phyloP scores from a whole-genome alignment of 2,329 filamentous ascomycete genomes.

The Hymenoscyphus infarciens region DNA sequence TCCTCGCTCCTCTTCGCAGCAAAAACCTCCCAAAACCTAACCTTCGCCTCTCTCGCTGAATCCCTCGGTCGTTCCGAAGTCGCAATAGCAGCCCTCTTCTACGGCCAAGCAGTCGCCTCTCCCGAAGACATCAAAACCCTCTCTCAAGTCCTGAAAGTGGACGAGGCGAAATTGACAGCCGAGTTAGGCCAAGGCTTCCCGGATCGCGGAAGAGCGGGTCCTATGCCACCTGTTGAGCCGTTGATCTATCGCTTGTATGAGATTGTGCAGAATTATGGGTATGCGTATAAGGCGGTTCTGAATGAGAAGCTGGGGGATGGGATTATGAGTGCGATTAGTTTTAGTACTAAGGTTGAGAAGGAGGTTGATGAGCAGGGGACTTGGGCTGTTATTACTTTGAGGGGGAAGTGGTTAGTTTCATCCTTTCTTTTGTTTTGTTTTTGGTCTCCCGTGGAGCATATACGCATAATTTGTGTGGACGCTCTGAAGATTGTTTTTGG shows the following conservation, averaged over 20 bases:
- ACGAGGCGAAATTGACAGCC: constrained; percentile 51
- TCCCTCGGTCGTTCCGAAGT: constrained; percentile 79
- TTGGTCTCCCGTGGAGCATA: no score
- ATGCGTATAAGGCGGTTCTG: constrained; percentile 89
- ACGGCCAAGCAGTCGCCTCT: constrained; percentile 76
- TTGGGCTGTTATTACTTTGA: constrained; percentile 85
- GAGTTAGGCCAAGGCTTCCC: constrained; percentile 69
- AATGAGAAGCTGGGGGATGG: constrained; percentile 95
- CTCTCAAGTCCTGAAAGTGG: constrained; percentile 60
- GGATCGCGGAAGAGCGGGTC: constrained; percentile 72
- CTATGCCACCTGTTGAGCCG: constrained; percentile 82
- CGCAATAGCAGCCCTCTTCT: constrained; percentile 86
- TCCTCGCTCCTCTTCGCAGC: constrained; percentile 74
- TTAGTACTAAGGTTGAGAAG: constrained; percentile 89
- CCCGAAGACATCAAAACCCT: constrained; percentile 66
- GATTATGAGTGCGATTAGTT: constrained; percentile 95
- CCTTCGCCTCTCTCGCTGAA: constrained; percentile 73
- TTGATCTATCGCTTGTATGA: constrained; percentile 90
- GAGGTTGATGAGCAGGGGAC: constrained; percentile 81
- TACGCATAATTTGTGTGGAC: no score
- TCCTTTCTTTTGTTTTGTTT: background rate
- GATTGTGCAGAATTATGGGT: constrained; percentile 95
- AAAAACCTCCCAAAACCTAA: constrained; percentile 71
- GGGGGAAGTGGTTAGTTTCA: constrained; percentile 73
- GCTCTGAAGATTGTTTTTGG: no score